These are phyloP conservation scores for Crithidia expoeki DNA, from an alignment of 208 protist species.

Conservation along the genomic window DNA sequence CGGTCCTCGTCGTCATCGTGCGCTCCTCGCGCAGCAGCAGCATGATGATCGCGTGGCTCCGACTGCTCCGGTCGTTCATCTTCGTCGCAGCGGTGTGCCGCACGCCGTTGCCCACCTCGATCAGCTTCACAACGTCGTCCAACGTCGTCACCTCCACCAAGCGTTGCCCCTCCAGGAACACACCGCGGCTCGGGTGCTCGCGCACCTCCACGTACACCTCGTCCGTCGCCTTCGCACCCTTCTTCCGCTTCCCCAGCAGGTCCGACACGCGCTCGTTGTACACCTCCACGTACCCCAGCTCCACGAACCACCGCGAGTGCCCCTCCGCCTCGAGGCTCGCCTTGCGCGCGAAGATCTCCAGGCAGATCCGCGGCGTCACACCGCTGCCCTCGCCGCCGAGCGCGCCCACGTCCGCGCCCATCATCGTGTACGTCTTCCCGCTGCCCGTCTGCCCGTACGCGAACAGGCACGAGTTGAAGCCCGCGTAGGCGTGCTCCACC, in stretches of 20 bases:
- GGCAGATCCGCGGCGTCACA: slow-evolving; percentile 69
- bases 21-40: slow-evolving; percentile 44
- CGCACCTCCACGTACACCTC: slow-evolving; percentile 79
- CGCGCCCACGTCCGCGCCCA: slow-evolving; percentile 53
- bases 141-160: slow-evolving; percentile 44
- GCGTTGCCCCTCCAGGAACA: slow-evolving; percentile 47
- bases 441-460: slow-evolving; percentile 93
- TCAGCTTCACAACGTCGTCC: slow-evolving; percentile 56
- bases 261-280: slow-evolving; percentile 89
- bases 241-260: slow-evolving; percentile 57
- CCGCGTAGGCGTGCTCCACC: slow-evolving; percentile 57
- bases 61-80: slow-evolving; percentile 87
- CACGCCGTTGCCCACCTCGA: slow-evolving; percentile 27
- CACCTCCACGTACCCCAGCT: slow-evolving; percentile 82
- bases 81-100: slow-evolving; percentile 42
- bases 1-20: slow-evolving; percentile 37
- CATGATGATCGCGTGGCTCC: slow-evolving; percentile 89
- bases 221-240: slow-evolving; percentile 42
- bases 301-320: slow-evolving; percentile 56
- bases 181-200: slow-evolving; percentile 37
- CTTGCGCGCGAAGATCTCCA: slow-evolving; percentile 67
- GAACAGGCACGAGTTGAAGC: slow-evolving; percentile 88
- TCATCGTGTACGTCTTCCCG: slow-evolving; percentile 96
- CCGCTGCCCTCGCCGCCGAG: slow-evolving; percentile 43
- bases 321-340: slow-evolving; percentile 32